Percentiles rank a stretch among this genome's conserved stretches.
Conservation (phyloP, 306 rosid genomes). For the Cicer bijugum region DNA sequence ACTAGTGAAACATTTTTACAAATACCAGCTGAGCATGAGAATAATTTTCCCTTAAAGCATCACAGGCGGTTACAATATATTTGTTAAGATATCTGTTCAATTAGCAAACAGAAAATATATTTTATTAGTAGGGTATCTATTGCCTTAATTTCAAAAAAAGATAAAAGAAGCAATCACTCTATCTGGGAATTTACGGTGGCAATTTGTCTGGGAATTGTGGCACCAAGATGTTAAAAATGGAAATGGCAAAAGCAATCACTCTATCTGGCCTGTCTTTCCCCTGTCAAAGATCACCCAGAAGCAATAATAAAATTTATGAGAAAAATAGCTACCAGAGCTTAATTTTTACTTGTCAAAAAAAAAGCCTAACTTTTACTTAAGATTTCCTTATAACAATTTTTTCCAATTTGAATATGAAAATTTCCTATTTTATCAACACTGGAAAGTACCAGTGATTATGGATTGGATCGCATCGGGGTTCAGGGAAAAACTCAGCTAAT, state of each 20-base stretch:
- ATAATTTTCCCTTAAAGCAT: background rate
- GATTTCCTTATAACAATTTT: too few relatives aligned
- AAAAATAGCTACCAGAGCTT: background rate
- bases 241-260: slow-evolving; percentile 11
- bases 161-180: background rate
- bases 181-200: background rate
- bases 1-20: slow-evolving; percentile 17
- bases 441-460: background rate
- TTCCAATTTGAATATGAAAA: background rate
- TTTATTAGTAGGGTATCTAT: background rate
- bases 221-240: slow-evolving; percentile 7
- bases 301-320: background rate
- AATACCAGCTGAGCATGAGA: slow-evolving; percentile 34
- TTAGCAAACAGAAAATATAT: background rate
- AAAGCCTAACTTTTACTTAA: too few relatives aligned
- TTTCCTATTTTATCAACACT: background rate
- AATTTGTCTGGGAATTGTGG: slow-evolving; percentile 20
- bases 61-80: slow-evolving; percentile 8
- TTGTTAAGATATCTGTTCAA: slow-evolving; percentile 25
- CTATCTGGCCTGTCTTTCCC: slow-evolving; percentile 1
- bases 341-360: background rate
- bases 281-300: slow-evolving; percentile 9
- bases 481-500: too few relatives aligned
- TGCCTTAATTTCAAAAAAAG: background rate
- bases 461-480: background rate